Evolutionary conservation across 106 monocot species (phyloP).

Genomic region (Narthecium ossifragum): DNA sequence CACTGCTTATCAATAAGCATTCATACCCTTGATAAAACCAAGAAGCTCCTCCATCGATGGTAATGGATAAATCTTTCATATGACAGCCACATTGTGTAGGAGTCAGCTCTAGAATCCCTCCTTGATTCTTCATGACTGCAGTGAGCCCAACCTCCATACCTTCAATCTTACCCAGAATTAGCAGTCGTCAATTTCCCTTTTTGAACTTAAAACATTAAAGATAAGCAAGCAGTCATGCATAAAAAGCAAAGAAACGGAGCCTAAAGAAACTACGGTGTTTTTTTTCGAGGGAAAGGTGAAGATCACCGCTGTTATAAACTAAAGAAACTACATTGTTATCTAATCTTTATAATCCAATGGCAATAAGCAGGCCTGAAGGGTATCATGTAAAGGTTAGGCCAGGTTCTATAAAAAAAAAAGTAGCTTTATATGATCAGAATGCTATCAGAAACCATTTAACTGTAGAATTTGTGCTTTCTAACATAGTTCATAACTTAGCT

Average conservation of each 20-base stretch:
- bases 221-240: neutral
- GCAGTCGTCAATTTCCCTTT: slow-evolving; percentile 20
- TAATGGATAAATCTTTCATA: slow-evolving; percentile 61
- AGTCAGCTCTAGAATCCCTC: slow-evolving; percentile 56
- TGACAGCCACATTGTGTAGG: slow-evolving; percentile 59
- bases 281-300: too few relatives aligned
- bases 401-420: too few relatives aligned
- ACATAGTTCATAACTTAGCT: too few relatives aligned
- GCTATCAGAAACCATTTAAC: too few relatives aligned
- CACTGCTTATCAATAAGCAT: neutral
- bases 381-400: too few relatives aligned
- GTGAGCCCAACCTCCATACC: slow-evolving; percentile 87
- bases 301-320: too few relatives aligned
- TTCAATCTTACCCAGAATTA: slow-evolving; percentile 60
- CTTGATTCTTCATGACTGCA: slow-evolving; percentile 41
- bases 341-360: too few relatives aligned
- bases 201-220: slow-evolving; percentile 10
- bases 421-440: too few relatives aligned
- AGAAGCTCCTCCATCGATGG: slow-evolving; percentile 84
- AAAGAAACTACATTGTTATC: too few relatives aligned
- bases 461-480: too few relatives aligned
- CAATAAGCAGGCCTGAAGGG: too few relatives aligned
- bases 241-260: neutral
- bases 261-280: too few relatives aligned
- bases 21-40: slow-evolving; percentile 99